phyloP scores from a whole-genome alignment of 768 basidiomycete species.

The Panaeolus cyanescens region DNA sequence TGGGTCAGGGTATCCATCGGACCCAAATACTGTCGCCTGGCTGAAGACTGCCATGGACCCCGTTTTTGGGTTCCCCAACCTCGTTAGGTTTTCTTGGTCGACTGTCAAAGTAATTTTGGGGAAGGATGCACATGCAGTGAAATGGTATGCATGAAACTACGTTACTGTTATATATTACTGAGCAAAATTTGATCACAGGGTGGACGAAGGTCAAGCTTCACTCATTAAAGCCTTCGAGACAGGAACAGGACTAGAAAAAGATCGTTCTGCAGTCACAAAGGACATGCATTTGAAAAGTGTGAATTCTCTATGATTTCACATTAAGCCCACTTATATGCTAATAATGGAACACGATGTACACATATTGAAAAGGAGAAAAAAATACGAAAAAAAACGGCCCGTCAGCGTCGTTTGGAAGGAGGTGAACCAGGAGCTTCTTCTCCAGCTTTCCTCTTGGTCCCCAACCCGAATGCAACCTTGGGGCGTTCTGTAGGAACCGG shows the following conservation, averaged over 20 bases:
- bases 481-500: slow-evolving; percentile 66
- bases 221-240: slow-evolving; percentile 75
- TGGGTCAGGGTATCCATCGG: slow-evolving; percentile 93
- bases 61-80: slow-evolving; percentile 88
- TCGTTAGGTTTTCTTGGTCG: slow-evolving; percentile 95
- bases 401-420: slow-evolving; percentile 58
- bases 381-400: neutral
- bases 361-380: neutral
- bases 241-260: slow-evolving; percentile 74
- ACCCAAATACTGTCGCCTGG: slow-evolving; percentile 93
- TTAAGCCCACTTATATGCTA: neutral
- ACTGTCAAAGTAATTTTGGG: slow-evolving; percentile 87
- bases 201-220: slow-evolving; percentile 79
- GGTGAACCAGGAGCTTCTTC: slow-evolving; percentile 71
- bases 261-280: slow-evolving; percentile 66
- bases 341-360: neutral
- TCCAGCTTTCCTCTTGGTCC: slow-evolving; percentile 76
- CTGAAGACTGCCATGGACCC: slow-evolving; percentile 74
- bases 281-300: slow-evolving; percentile 78
- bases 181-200: slow-evolving; percentile 47
- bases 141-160: slow-evolving; percentile 59
- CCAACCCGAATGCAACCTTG: slow-evolving; percentile 78
- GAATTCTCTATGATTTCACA: slow-evolving; percentile 51
- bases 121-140: slow-evolving; percentile 72
- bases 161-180: neutral